Base-by-base conservation (phyloP, 208 protist species). In the Entamoeba dispar region DNA sequence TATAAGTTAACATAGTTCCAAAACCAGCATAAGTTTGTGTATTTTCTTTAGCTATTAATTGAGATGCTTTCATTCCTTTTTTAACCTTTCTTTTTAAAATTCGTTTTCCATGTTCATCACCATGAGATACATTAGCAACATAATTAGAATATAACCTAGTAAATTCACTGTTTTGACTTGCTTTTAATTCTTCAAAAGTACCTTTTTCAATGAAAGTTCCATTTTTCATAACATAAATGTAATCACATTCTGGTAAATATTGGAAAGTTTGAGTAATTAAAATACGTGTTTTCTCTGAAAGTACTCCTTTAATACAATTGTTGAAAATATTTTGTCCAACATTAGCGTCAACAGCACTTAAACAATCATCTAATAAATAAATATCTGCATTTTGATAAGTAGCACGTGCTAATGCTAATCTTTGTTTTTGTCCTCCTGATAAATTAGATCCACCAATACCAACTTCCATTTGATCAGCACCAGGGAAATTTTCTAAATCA, bases 391-490 rank as follows among this genome's bases (percentile, higher is more conserved):
- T 93, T 43, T 91, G 50, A 51, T 97, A 97, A 5, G 97, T 92
- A 3, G 96, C 95, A 49, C 96, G 91, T 19, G 96, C 96, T 22
- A 97, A 69, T 38, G 96, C 61, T 91, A 97, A 92, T 43, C 96
- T 93, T 43, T 93, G 93, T 93, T 96, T 96, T 94, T 97, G 96
- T 22, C 97, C 97, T 51, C 97, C 97, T 15, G 93, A 95, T 12
- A 98, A 93, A 91, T 96, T 98, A 43, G 98, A 95, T 49, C 97
- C 97, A 50, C 94, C 93, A 52, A 97, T 96, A 22, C 97, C 97
- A 93, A 98, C 97, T 55, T 97, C 96, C 43, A 97, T 97, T 49
- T 49, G 34, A 49, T 91, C 77, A 34, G 34, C 77, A 27, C 34
- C 77, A 93, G 96, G 95, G 12, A 98, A 94, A 92, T 96, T 91